phyloP scores from a whole-genome alignment of 179 eudicot genomes.

The Spinacia oleracea region DNA sequence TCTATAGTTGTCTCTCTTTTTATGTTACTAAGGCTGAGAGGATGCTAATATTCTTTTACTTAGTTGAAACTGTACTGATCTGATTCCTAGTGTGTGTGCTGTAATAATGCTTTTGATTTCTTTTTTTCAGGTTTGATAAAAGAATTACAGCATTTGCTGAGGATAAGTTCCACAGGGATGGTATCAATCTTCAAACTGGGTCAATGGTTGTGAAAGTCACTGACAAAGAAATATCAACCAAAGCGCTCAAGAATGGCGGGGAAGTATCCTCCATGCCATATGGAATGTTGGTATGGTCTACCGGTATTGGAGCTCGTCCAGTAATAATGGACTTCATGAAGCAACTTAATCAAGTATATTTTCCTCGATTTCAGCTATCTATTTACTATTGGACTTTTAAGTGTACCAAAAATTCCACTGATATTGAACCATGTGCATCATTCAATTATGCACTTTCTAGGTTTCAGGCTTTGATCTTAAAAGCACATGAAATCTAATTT shows the following conservation, averaged over 20 bases:
- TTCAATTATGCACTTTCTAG: background rate
- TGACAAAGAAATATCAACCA: constrained; percentile 77
- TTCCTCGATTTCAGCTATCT: background rate
- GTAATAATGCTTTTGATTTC: background rate
- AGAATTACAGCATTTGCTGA: constrained; percentile 94
- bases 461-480: background rate
- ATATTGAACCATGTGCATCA: background rate
- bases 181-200: constrained; percentile 82
- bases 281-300: constrained; percentile 98
- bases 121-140: constrained; percentile 80
- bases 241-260: constrained; percentile 57
- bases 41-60: no score
- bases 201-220: constrained; percentile 82
- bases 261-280: constrained; percentile 66
- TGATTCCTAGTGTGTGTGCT: background rate
- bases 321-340: constrained; percentile 81
- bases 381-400: background rate
- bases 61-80: background rate
- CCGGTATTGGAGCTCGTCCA: constrained; percentile 96
- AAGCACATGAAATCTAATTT: background rate
- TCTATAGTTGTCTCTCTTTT: background rate
- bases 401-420: background rate
- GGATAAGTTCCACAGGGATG: constrained; percentile 86
- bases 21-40: background rate
- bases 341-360: constrained; percentile 82